Conservation (phyloP, 1,139 yeast genomes). For the Candida labiduridarum region DNA sequence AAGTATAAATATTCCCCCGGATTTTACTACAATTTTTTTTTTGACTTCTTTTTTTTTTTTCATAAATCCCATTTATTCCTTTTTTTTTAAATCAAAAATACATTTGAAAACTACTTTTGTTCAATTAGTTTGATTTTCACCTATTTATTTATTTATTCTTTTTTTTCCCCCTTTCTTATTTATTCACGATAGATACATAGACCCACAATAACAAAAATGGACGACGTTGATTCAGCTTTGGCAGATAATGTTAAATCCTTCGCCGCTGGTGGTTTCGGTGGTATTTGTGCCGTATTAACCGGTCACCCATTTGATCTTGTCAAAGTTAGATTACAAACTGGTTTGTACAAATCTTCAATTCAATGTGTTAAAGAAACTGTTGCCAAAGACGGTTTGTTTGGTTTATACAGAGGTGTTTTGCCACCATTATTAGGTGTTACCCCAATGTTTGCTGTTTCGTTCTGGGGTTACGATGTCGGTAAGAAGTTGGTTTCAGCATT, state of each 20-base stretch:
- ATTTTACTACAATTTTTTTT: neutral
- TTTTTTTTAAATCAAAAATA: neutral
- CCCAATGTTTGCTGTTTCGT: constrained; percentile 97
- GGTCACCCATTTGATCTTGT: constrained; percentile 97
- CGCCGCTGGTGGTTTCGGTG: constrained; percentile 81
- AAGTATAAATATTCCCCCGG: constrained; percentile 2
- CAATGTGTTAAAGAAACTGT: constrained; percentile 73
- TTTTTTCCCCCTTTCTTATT: neutral
- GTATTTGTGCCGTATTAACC: constrained; percentile 57
- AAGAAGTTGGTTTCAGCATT: constrained; percentile 63
- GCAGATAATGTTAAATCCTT: constrained; percentile 71
- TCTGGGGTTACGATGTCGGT: constrained; percentile 98
- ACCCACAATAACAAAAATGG: constrained; percentile 26
- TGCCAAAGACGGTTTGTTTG: constrained; percentile 70
- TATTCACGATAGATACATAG: constrained; percentile 4
- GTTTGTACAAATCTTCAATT: constrained; percentile 59
- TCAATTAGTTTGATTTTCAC: neutral
- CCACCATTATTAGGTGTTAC: constrained; percentile 95
- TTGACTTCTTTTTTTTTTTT: neutral
- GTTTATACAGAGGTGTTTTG: constrained; percentile 83
- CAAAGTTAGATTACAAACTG: constrained; percentile 88
- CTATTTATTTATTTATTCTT: neutral
- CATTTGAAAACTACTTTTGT: neutral
- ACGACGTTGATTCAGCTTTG: constrained; percentile 51
- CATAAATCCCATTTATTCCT: neutral